phyloP scores from a whole-genome alignment of 345 rosid genomes.

The Sonneratia caseolaris region DNA sequence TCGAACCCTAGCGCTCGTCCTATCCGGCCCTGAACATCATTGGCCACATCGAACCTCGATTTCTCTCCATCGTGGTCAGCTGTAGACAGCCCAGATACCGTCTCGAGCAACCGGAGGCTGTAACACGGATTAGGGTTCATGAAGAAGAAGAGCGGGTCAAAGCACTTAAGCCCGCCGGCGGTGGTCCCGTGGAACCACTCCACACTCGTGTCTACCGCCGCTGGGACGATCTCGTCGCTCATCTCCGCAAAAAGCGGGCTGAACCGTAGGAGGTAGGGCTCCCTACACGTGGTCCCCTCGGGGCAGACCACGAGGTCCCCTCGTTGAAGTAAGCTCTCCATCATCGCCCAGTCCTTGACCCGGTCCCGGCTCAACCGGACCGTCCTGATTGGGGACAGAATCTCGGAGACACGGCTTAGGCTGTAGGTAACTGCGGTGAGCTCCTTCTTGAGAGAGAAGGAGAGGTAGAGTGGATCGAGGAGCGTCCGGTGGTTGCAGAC shows the following conservation, averaged over 20 bases:
- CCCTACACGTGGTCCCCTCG: slow-evolving; percentile 84
- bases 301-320: slow-evolving; percentile 73
- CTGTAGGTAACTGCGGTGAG: slow-evolving; percentile 73
- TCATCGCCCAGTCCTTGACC: slow-evolving; percentile 32
- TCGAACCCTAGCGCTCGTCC: slow-evolving; percentile 46
- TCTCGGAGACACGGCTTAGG: slow-evolving; percentile 49
- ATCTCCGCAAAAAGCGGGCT: slow-evolving; percentile 66
- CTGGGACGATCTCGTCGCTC: slow-evolving; percentile 49
- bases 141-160: slow-evolving; percentile 62
- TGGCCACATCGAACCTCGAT: slow-evolving; percentile 50
- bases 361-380: slow-evolving; percentile 50
- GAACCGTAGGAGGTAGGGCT: slow-evolving; percentile 60
- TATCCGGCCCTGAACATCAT: slow-evolving; percentile 43
- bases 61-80: slow-evolving; percentile 1
- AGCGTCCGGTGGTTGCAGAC: slow-evolving; percentile 73
- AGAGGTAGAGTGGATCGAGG: slow-evolving; percentile 61
- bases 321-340: slow-evolving; percentile 32
- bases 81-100: slow-evolving; percentile 20
- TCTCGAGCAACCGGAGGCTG: slow-evolving; percentile 33
- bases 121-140: slow-evolving; percentile 50
- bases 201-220: slow-evolving; percentile 36
- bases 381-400: slow-evolving; percentile 61
- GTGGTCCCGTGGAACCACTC: slow-evolving; percentile 69
- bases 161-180: slow-evolving; percentile 58
- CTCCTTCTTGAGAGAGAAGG: slow-evolving; percentile 30